A percentile compares a stretch with the other conserved stretches of the same genome.
Evolutionary conservation across 2,329 filamentous ascomycete species (phyloP).

Genomic region (Acephala macrosclerotiorum): DNA sequence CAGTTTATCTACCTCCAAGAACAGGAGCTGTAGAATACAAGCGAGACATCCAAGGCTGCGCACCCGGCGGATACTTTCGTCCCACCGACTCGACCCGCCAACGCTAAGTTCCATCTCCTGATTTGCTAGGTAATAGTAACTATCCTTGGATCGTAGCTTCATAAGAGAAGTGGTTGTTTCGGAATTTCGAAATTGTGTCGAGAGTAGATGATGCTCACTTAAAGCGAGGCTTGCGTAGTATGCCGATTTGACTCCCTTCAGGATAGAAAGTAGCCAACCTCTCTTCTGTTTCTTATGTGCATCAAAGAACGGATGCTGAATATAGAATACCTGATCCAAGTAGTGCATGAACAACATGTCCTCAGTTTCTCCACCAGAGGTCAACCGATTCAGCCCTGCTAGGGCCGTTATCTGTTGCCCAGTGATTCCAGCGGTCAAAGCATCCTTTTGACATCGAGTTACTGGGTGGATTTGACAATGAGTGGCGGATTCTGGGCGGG

Average conservation of each 20-base stretch:
- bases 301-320: not conserved
- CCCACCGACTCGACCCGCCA: not conserved
- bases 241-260: not conserved
- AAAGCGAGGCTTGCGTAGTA: not conserved
- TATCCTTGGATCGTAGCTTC: not conserved
- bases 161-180: not conserved
- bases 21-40: not conserved
- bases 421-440: too few relatives aligned
- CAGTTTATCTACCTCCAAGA: not conserved
- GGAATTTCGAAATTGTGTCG: not conserved
- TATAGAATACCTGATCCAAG: slow-evolving; percentile 3
- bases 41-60: not conserved
- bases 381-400: too few relatives aligned
- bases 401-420: too few relatives aligned
- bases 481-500: too few relatives aligned
- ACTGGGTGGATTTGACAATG: too few relatives aligned
- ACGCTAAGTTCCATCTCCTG: not conserved
- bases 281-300: not conserved
- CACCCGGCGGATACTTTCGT: not conserved
- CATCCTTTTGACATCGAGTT: too few relatives aligned
- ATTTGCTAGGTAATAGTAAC: not conserved
- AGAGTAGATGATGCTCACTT: not conserved
- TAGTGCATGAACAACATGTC: slow-evolving; percentile 5
- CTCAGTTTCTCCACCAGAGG: too few relatives aligned
- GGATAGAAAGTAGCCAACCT: not conserved